Conservation (phyloP, 306 rosid genomes). For the Trifolium subterraneum region DNA sequence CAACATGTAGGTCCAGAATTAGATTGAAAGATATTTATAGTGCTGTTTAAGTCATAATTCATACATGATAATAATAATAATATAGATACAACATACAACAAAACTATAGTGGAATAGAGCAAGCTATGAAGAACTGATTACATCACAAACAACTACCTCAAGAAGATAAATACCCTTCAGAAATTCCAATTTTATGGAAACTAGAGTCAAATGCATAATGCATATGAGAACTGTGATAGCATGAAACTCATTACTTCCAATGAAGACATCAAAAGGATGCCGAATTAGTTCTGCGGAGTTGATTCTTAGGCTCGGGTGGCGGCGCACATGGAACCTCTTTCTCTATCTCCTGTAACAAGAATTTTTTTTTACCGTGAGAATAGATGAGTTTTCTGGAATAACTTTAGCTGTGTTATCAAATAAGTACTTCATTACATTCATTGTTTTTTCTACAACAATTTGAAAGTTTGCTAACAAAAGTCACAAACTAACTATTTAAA, state of each 20-base stretch:
- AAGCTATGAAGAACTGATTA: neutral
- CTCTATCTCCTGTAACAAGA: slow-evolving; percentile 42
- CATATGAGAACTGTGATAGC: slow-evolving; percentile 14
- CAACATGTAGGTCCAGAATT: neutral
- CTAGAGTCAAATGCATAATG: slow-evolving; percentile 22
- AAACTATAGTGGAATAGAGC: slow-evolving; percentile 20
- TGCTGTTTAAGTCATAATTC: slow-evolving; percentile 17
- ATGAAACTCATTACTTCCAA: slow-evolving; percentile 19
- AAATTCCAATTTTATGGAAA: slow-evolving; percentile 1
- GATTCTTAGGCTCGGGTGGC: slow-evolving; percentile 42
- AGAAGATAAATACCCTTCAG: neutral
- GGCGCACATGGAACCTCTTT: slow-evolving; percentile 37
- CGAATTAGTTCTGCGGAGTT: slow-evolving; percentile 52
- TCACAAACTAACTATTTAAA: neutral
- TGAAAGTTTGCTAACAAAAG: slow-evolving; percentile 3
- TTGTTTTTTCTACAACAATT: slow-evolving; percentile 13
- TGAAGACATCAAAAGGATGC: slow-evolving; percentile 39
- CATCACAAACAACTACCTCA: slow-evolving; percentile 12
- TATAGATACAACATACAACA: slow-evolving; percentile 23
- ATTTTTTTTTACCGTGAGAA: neutral
- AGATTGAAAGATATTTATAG: slow-evolving; percentile 10
- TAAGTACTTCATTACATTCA: neutral
- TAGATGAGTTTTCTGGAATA: slow-evolving; percentile 2
- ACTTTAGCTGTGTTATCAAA: neutral
- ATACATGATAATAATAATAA: neutral